Conservation (phyloP, 208 protist genomes). For the Leishmania gerbilli region DNA sequence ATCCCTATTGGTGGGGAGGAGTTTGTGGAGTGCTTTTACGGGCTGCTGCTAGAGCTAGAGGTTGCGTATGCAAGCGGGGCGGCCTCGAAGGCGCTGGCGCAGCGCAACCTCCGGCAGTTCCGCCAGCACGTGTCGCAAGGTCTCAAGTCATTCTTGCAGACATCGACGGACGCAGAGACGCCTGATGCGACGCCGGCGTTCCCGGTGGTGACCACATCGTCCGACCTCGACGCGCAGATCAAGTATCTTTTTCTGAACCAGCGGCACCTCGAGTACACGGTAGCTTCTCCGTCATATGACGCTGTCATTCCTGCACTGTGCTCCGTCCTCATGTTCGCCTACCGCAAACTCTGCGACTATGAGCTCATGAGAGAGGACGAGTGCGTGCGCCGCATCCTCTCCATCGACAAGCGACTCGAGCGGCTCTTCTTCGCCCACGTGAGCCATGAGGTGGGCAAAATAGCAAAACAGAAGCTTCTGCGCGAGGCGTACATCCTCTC, state of each 20-base stretch:
- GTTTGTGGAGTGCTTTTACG: conserved; percentile 70
- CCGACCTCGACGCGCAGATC: conserved; percentile 31
- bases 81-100: conserved; percentile 50
- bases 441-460: conserved; percentile 52
- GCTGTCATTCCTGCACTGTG: conserved; percentile 58
- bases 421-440: conserved; percentile 50
- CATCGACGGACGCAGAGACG: conserved; percentile 1
- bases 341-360: conserved; percentile 71
- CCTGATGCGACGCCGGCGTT: background rate
- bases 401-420: conserved; percentile 71
- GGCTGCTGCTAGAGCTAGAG: conserved; percentile 71
- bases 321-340: conserved; percentile 56
- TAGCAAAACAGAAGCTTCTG: conserved; percentile 50
- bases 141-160: conserved; percentile 20
- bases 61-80: conserved; percentile 49
- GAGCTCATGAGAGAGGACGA: conserved; percentile 45
- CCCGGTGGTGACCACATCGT: conserved; percentile 1
- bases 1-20: conserved; percentile 44
- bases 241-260: conserved; percentile 66
- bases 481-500: conserved; percentile 61
- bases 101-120: conserved; percentile 52
- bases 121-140: conserved; percentile 46
- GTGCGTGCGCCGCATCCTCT: conserved; percentile 50
- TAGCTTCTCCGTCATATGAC: conserved; percentile 52
- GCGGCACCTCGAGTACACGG: conserved; percentile 39